These are phyloP conservation scores for Diplodia mutila DNA, from an alignment of 2,329 filamentous ascomycete genomes.

Conservation along the genomic window DNA sequence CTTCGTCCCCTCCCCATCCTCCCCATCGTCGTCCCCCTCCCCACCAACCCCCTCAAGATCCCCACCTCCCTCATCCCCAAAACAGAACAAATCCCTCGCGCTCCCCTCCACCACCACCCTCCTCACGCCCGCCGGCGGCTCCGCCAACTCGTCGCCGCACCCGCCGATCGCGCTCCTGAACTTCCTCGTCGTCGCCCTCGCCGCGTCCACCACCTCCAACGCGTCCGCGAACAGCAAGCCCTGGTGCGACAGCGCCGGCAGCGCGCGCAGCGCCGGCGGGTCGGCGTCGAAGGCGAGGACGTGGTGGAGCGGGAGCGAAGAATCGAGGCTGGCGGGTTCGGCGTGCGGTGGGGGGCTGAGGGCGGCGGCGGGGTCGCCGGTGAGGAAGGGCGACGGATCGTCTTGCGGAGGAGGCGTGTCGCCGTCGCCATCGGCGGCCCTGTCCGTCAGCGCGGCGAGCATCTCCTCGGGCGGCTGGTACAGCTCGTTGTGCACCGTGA, in stretches of 20 bases:
- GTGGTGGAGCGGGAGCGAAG: constrained; percentile 31
- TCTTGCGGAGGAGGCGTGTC: constrained; percentile 6
- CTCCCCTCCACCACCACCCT: constrained; percentile 42
- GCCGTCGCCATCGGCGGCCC: constrained; percentile 17
- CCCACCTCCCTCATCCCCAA: constrained; percentile 41
- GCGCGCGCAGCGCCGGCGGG: constrained; percentile 42
- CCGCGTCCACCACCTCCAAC: constrained; percentile 42
- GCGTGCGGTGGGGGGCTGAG: neutral
- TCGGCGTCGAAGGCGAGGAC: constrained; percentile 44
- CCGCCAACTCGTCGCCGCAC: constrained; percentile 49
- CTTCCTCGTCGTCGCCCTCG: constrained; percentile 57
- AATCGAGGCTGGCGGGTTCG: constrained; percentile 30
- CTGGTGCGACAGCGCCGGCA: constrained; percentile 66
- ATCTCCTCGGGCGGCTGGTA: constrained; percentile 72
- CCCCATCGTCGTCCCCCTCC: neutral
- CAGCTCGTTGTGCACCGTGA: constrained; percentile 78
- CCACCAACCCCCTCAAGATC: constrained; percentile 15
- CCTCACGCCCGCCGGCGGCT: neutral
- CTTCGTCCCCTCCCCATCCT: neutral
- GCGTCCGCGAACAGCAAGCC: constrained; percentile 50
- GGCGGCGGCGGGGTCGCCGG: constrained; percentile 7
- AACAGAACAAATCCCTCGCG: constrained; percentile 69
- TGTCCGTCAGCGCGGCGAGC: constrained; percentile 29
- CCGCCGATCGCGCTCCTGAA: constrained; percentile 71
- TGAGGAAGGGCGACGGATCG: constrained; percentile 26